Evolutionary conservation across 2,329 filamentous ascomycete genomes (phyloP), one percentile per base, ranked within the genome.

Genomic region (Ustulina deusta): DNA sequence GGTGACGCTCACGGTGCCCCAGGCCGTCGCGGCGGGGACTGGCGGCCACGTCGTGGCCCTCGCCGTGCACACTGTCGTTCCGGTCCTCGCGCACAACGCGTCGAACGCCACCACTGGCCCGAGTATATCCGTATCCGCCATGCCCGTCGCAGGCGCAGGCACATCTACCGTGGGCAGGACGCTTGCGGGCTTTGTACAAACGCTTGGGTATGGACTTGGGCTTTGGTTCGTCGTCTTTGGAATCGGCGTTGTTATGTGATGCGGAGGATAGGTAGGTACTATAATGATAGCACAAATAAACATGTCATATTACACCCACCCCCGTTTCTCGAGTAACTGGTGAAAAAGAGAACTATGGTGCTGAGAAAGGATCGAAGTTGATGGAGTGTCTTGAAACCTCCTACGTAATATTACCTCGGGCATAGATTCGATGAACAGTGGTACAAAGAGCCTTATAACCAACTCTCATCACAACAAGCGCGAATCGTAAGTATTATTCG

Each of bases 1-100:
- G 5, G 74, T 79, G 15, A 80, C 78, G 9, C 70, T 80, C 20
- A 79, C 77, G 6, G 69, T 80, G 5, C 79, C 79, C 5, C n/a
- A 49, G 25, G 74, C 70, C 51, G 68, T 76, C 15, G 63, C 62
- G 25, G 66, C 65, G 20, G 59, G 60, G 38, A 68, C 59, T 2
- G 67, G 61, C 6, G 60, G 36, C 7, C 69, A 65, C 9, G 58
- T 71, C 51, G 66, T 60, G 5, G 69, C 66, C 7, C 60, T 72
- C 1, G 52, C 70, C 22, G 68, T 76, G 27, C 71, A 75, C 27
- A 77, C 75, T 0, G 76, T 77, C 10, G 57, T 77, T 6, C 76
- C 75, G 2, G 51, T 77, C 10, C n/a, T 61, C 48, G 58, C 55
- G 15, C 38, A 44, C 29, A 63, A 57, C 25, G 17, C 34, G 2